Evolutionary conservation across 2,329 filamentous ascomycete species (phyloP).

Genomic region (Raffaelea arxii): DNA sequence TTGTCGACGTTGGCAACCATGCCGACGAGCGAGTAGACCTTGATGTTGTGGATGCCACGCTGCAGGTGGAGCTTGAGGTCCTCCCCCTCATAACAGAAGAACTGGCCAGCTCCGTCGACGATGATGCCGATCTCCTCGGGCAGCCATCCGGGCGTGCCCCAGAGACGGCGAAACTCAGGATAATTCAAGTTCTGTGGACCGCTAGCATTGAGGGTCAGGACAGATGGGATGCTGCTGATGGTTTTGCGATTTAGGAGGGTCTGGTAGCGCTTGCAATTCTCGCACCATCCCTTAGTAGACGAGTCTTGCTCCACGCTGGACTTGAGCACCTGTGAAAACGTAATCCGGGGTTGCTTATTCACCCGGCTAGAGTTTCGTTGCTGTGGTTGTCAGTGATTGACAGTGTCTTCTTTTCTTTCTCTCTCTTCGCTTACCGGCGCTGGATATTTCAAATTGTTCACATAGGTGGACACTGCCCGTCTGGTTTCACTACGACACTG

Average conservation of each 20-base stretch:
- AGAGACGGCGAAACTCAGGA: conserved; percentile 67
- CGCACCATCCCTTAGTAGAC: conserved; percentile 87
- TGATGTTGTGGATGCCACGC: conserved; percentile 68
- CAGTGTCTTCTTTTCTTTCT: too few relatives aligned
- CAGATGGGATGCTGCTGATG: conserved; percentile 69
- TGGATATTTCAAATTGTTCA: conserved; percentile 81
- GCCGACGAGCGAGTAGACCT: conserved; percentile 85
- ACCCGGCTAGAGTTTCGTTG: conserved; percentile 24
- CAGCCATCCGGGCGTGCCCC: conserved; percentile 84
- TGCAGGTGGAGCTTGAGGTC: conserved; percentile 75
- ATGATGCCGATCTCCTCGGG: conserved; percentile 92
- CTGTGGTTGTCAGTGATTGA: neutral
- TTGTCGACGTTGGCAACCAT: conserved; percentile 85
- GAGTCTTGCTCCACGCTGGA: conserved; percentile 83
- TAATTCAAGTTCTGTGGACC: conserved; percentile 39
- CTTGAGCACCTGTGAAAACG: conserved; percentile 88
- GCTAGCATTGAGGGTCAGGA: conserved; percentile 82
- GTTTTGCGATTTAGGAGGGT: conserved; percentile 77
- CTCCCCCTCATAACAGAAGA: conserved; percentile 90
- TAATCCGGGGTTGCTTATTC: conserved; percentile 44
- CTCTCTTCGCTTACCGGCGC: conserved; percentile 32
- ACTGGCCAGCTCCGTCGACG: conserved; percentile 70
- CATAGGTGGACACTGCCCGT: conserved; percentile 66
- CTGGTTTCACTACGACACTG: conserved; percentile 82
- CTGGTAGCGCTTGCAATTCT: conserved; percentile 82